Evolutionary conservation across 352 stramenopile genomes (phyloP), one percentile per base, ranked within the genome.

Genomic region (Pythium plurisporium): DNA sequence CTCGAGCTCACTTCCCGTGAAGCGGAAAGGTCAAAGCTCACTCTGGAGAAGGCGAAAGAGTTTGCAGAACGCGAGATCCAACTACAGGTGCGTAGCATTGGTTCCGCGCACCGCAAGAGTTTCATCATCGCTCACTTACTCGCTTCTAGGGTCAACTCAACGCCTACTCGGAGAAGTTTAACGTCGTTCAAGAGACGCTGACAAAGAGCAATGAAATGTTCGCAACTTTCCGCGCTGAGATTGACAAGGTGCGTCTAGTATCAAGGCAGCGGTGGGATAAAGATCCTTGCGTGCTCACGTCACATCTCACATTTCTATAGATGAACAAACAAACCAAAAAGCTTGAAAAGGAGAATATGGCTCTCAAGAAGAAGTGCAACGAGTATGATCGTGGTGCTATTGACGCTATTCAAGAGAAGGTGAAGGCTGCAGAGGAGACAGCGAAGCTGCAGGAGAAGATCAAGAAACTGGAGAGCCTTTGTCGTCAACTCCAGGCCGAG

Each of bases 191-290:
- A 60, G 81, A 95, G 40, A 95, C 82, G 9, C 73, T 95, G 10
- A 76, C 72, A 17, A 91, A 93, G 56, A 95, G 82, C 67, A 92
- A 95, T 52, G 69, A 87, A 30, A 89, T 95, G 81, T 95, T 95
- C 48, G 70, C 70, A 6, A 89, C 76, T 4, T 88, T 93, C 59
- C 82, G 85, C 22, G 65, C 83, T n/a, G 85, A 95, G 48, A 93
- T 95, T 69, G 81, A 91, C 59, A 93, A 93, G 73, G 76, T 76
- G 20, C n/a, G 37, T 44, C 15, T 14, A 23, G 20, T n/a, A 26
- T 11, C 17, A 12, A 23, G 12, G 1, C 3, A 9, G 10, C 1
- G 23, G 23, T 15, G n/a, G n/a, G n/a, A n/a, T n/a, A n/a, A n/a
- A n/a, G n/a, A n/a, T n/a, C n/a, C n/a, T 27, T 15, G 34, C 5